Conservation (phyloP, 208 protist species). For the Herpetomonas tarakana region DNA sequence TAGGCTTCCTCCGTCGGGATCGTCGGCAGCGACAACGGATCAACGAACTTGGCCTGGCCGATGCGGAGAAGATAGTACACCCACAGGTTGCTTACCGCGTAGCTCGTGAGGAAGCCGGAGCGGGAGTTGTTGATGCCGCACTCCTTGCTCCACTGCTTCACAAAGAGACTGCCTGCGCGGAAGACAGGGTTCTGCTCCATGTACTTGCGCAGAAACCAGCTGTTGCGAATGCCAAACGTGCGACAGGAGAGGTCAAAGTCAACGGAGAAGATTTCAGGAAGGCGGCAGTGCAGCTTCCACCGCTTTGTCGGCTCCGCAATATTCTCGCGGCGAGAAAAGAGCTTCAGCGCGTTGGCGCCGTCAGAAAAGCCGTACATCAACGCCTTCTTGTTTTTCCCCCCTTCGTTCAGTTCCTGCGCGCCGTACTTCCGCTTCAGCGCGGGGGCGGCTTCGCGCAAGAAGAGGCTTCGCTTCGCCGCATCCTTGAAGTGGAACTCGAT, state of each 20-base stretch:
- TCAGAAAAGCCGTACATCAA: constrained; percentile 17
- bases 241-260: constrained; percentile 84
- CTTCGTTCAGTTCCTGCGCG: not conserved
- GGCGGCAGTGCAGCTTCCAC: constrained; percentile 24
- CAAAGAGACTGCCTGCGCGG: constrained; percentile 59
- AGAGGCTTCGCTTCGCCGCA: not conserved
- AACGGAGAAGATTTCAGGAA: constrained; percentile 67
- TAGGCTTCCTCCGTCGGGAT: constrained; percentile 19
- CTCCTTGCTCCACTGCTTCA: constrained; percentile 82
- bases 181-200: constrained; percentile 41
- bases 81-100: constrained; percentile 73
- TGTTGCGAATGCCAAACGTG: constrained; percentile 72
- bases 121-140: constrained; percentile 72
- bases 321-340: constrained; percentile 29
- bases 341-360: constrained; percentile 26
- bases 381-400: not conserved
- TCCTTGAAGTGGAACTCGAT: constrained; percentile 20
- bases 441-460: constrained; percentile 1
- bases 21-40: constrained; percentile 23
- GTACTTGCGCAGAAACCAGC: constrained; percentile 73
- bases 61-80: constrained; percentile 62
- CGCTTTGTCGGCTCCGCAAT: constrained; percentile 16
- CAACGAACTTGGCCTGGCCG: constrained; percentile 35
- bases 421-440: not conserved
- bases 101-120: constrained; percentile 73